These are phyloP conservation scores for Melaleuca quinquenervia DNA, from an alignment of 345 rosid species.

Conservation along the genomic window DNA sequence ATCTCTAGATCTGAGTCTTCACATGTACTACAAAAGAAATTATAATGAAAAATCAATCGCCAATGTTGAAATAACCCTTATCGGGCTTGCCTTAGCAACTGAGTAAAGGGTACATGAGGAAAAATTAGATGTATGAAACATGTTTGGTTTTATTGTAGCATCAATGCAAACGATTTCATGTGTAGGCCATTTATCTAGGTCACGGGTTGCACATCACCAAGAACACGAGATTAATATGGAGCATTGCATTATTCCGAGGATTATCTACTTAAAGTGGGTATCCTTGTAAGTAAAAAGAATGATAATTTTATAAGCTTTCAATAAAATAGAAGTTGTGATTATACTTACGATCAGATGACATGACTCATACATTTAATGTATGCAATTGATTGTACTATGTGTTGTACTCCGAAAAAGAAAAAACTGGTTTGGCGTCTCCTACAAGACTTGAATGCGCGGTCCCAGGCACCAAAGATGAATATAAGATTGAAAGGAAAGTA, in stretches of 20 bases:
- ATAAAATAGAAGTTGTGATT: neutral
- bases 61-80: neutral
- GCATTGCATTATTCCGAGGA: neutral
- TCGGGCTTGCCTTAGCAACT: neutral
- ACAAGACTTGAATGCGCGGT: neutral
- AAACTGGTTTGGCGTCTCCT: neutral
- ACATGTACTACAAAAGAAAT: neutral
- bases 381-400: neutral
- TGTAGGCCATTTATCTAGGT: neutral
- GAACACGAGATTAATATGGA: neutral
- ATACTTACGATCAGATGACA: neutral
- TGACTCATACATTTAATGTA: neutral
- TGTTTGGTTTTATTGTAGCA: neutral
- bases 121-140: neutral
- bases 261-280: neutral
- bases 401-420: accelerated
- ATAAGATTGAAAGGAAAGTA: neutral
- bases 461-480: neutral
- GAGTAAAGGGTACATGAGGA: neutral
- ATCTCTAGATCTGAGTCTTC: neutral
- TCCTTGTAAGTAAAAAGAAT: neutral
- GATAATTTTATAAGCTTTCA: neutral
- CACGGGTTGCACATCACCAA: neutral
- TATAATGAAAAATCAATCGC: neutral
- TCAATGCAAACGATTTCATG: neutral